Conservation (phyloP, 2,329 filamentous ascomycete genomes). For the Allantophomopsis lycopodina region DNA sequence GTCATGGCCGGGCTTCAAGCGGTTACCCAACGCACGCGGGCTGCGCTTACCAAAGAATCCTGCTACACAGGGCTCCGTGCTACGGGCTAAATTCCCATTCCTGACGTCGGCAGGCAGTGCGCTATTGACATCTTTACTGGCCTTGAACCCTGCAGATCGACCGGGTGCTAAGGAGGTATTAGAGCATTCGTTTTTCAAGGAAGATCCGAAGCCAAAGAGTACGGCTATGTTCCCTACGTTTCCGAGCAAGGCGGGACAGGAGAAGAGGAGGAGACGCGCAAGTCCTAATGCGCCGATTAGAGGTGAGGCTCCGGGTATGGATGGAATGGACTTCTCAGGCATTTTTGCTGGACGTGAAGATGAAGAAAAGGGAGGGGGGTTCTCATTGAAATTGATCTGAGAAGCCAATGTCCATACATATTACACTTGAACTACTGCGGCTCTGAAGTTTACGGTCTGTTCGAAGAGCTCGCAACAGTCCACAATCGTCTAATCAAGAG, state of each 20-base stretch:
- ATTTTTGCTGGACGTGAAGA: slow-evolving; percentile 55
- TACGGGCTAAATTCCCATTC: slow-evolving; percentile 69
- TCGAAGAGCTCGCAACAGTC: too few species aligned
- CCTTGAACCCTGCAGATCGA: slow-evolving; percentile 58
- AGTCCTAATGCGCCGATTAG: slow-evolving; percentile 76
- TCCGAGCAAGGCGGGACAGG: slow-evolving; percentile 86
- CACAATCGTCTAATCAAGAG: too few species aligned
- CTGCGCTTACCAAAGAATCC: slow-evolving; percentile 50
- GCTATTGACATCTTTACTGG: slow-evolving; percentile 56
- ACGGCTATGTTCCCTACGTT: slow-evolving; percentile 95
- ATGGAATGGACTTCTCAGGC: slow-evolving; percentile 50
- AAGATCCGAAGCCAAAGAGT: slow-evolving; percentile 81
- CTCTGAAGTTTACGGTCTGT: too few species aligned
- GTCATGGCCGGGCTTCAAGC: slow-evolving; percentile 74
- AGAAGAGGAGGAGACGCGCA: slow-evolving; percentile 57
- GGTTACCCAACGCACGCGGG: slow-evolving; percentile 73
- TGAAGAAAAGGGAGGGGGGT: slow-evolving; percentile 53
- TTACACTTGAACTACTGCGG: too few species aligned
- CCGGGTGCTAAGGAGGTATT: slow-evolving; percentile 65
- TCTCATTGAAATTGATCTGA: slow-evolving; percentile 47
- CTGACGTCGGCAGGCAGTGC: slow-evolving; percentile 61
- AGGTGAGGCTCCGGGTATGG: slow-evolving; percentile 44
- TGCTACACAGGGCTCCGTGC: slow-evolving; percentile 30
- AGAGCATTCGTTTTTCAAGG: slow-evolving; percentile 69
- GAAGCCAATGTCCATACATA: not conserved